These are phyloP conservation scores for Neonectria magnoliae DNA, from an alignment of 2,329 filamentous ascomycete species.

Conservation along the genomic window DNA sequence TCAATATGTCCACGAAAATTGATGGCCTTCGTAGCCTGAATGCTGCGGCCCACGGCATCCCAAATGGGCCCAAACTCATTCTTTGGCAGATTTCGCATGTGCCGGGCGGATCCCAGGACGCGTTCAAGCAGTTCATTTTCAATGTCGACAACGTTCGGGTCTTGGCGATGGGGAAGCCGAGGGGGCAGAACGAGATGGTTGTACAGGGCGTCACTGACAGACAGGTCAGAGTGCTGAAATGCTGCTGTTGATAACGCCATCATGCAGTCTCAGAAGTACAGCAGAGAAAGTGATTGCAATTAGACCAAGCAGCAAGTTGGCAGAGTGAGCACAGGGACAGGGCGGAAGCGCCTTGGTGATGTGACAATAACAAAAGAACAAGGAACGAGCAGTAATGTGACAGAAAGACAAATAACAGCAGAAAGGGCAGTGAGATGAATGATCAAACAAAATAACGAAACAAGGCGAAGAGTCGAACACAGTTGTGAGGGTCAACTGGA, in stretches of 20 bases:
- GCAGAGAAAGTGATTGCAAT: not conserved
- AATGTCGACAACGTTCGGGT: conserved; percentile 26
- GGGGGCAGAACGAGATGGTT: conserved; percentile 40
- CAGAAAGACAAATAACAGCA: not conserved
- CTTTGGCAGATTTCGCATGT: conserved; percentile 27
- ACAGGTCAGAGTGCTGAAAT: conserved; percentile 13
- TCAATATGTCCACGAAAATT: conserved; percentile 31
- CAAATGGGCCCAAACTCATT: conserved; percentile 28
- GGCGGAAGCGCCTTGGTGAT: not conserved
- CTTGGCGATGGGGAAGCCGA: conserved; percentile 35
- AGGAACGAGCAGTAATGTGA: not conserved
- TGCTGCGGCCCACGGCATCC: conserved; percentile 30
- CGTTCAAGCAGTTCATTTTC: conserved; percentile 29
- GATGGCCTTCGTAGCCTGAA: conserved; percentile 34
- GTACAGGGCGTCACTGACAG: conserved; percentile 33
- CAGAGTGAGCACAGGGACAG: not conserved
- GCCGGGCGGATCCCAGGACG: conserved; percentile 27
- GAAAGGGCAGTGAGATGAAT: not conserved
- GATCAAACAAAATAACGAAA: not conserved
- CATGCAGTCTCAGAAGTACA: not conserved
- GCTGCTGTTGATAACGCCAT: not conserved
- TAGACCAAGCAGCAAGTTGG: not conserved
- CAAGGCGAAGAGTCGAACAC: not conserved
- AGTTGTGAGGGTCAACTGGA: not conserved
- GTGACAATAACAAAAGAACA: not conserved